phyloP scores from a whole-genome alignment of 2,329 filamentous ascomycete species.

The Neurospora sp. region DNA sequence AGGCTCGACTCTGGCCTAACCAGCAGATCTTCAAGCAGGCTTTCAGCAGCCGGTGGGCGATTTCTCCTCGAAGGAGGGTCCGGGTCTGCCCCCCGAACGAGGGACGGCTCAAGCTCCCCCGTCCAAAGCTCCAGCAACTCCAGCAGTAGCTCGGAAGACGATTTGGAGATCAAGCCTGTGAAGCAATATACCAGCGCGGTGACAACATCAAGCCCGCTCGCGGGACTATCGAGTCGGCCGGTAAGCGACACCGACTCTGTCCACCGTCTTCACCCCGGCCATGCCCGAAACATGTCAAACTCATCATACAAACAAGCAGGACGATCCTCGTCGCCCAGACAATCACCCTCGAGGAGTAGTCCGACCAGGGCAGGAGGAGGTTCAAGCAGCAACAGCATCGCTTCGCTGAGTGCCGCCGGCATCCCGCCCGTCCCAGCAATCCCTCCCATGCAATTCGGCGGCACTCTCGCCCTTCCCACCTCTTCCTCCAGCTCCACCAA shows the following conservation, averaged over 20 bases:
- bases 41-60: constrained; percentile 17
- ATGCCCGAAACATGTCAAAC: constrained; percentile 13
- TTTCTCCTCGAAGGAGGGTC: constrained; percentile 3
- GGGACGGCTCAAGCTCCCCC: constrained; percentile 16
- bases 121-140: constrained; percentile 29
- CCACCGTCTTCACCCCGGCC: constrained; percentile 19
- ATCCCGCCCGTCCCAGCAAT: constrained; percentile 19
- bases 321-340: constrained; percentile 13
- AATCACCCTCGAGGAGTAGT: constrained; percentile 3
- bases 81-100: constrained; percentile 1
- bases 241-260: constrained; percentile 11
- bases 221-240: constrained; percentile 1
- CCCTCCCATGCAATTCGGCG: constrained; percentile 14
- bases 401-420: constrained; percentile 5
- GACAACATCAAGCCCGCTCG: not conserved
- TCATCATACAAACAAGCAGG: constrained; percentile 1
- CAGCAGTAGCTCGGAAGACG: constrained; percentile 28
- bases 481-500: constrained; percentile 6
- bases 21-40: constrained; percentile 30
- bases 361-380: not conserved
- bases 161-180: constrained; percentile 28
- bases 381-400: constrained; percentile 3
- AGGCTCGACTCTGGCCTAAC: constrained; percentile 24
- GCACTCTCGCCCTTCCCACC: constrained; percentile 6
- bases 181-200: constrained; percentile 11